Evolutionary conservation across 2,329 filamentous ascomycete species (phyloP).

Genomic region (Purpureocillium takamizusanense): DNA sequence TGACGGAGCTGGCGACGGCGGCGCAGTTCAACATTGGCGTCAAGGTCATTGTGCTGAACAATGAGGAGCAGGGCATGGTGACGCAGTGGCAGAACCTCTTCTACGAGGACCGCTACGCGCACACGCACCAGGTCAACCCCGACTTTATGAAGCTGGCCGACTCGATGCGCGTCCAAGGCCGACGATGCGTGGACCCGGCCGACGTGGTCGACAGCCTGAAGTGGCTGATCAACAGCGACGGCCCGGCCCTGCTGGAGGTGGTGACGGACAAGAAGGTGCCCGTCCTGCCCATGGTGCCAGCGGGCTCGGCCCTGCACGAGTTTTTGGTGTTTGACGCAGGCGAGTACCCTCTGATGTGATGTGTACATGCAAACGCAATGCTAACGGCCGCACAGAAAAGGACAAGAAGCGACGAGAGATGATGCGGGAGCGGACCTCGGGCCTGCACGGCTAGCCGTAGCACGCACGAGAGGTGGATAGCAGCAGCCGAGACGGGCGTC

Average conservation of each 20-base stretch:
- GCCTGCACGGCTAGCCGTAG: slow-evolving; percentile 27
- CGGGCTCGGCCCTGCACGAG: slow-evolving; percentile 79
- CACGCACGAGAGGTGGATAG: too few relatives aligned
- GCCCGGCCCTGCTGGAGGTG: slow-evolving; percentile 88
- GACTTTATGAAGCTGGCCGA: slow-evolving; percentile 90
- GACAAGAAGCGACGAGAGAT: slow-evolving; percentile 57
- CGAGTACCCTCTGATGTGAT: slow-evolving; percentile 10
- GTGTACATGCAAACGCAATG: slow-evolving; percentile 1
- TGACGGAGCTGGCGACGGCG: slow-evolving; percentile 88
- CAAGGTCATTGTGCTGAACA: slow-evolving; percentile 92
- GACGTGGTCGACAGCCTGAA: slow-evolving; percentile 71
- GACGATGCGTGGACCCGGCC: slow-evolving; percentile 62
- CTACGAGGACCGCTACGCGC: slow-evolving; percentile 86
- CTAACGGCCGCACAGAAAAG: slow-evolving; percentile 45
- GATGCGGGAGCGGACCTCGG: slow-evolving; percentile 55
- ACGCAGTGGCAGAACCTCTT: slow-evolving; percentile 98
- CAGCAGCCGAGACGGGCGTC: neutral
- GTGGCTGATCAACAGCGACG: slow-evolving; percentile 84
- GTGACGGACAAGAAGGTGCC: slow-evolving; percentile 87
- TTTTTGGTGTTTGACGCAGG: slow-evolving; percentile 50
- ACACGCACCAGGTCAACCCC: slow-evolving; percentile 93
- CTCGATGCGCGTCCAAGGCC: slow-evolving; percentile 77
- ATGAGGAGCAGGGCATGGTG: slow-evolving; percentile 97
- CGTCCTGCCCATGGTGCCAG: slow-evolving; percentile 95
- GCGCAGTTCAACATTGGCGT: slow-evolving; percentile 94